Evolutionary conservation across 305 asterid genomes (phyloP).

Genomic region (Fraxinus baroniana): DNA sequence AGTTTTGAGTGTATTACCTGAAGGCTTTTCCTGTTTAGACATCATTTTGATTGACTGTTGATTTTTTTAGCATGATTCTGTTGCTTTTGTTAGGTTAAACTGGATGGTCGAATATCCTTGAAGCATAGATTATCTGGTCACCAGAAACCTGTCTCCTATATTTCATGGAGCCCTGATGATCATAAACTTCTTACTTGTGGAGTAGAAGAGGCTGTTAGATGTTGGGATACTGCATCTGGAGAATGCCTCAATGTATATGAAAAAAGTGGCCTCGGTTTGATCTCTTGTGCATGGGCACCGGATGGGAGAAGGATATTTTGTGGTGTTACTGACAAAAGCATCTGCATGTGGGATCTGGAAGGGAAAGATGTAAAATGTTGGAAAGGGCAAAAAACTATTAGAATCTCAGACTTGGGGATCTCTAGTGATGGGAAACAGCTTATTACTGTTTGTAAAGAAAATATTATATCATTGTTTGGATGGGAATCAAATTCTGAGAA

Average conservation of each 20-base stretch:
- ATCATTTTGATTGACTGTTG: background rate
- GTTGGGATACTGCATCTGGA: slow-evolving; percentile 43
- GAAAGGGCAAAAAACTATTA: slow-evolving; percentile 29
- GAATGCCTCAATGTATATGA: slow-evolving; percentile 36
- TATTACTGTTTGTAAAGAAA: slow-evolving; percentile 33
- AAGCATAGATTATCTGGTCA: slow-evolving; percentile 44
- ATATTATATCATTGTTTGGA: slow-evolving; percentile 30
- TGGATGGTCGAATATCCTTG: slow-evolving; percentile 34
- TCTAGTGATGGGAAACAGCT: slow-evolving; percentile 39
- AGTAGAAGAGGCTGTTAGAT: slow-evolving; percentile 37
- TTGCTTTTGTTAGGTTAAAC: slow-evolving; percentile 38
- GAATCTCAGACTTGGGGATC: slow-evolving; percentile 37
- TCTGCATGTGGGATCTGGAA: slow-evolving; percentile 43
- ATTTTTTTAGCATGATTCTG: background rate
- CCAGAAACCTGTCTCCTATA: slow-evolving; percentile 35
- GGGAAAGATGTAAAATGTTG: slow-evolving; percentile 40
- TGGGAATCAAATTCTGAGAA: slow-evolving; percentile 32
- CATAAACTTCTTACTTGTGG: slow-evolving; percentile 50
- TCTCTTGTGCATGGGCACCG: slow-evolving; percentile 52
- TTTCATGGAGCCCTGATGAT: slow-evolving; percentile 49
- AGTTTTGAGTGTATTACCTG: background rate
- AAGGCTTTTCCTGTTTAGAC: background rate
- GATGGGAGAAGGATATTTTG: slow-evolving; percentile 41
- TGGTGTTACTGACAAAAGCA: slow-evolving; percentile 41
- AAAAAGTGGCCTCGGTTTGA: slow-evolving; percentile 36